Conservation (phyloP, 306 rosid species). For the Quillaja saponaria region DNA sequence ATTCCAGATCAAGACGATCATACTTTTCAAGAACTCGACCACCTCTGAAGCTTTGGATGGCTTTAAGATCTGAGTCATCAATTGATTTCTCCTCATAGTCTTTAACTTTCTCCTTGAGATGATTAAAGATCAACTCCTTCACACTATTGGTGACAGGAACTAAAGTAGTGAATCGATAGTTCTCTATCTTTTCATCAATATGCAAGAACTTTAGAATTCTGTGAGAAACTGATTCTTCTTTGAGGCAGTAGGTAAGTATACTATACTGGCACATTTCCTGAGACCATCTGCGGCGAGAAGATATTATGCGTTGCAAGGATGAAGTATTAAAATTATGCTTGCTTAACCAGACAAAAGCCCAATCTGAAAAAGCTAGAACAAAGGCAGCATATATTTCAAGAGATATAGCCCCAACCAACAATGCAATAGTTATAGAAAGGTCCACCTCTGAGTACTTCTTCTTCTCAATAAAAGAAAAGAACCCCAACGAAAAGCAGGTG, state of each 20-base stretch:
- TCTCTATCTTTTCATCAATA: neutral
- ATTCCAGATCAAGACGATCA: neutral
- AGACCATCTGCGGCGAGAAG: slow-evolving; percentile 26
- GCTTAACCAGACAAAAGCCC: neutral
- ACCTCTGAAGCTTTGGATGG: neutral
- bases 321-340: neutral
- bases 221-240: neutral
- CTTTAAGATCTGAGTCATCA: neutral
- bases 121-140: neutral
- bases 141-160: neutral
- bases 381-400: neutral
- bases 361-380: neutral
- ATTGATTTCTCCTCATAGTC: neutral
- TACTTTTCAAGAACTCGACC: neutral
- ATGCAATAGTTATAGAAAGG: neutral
- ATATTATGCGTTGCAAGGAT: no score
- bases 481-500: neutral
- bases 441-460: neutral
- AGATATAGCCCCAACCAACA: neutral
- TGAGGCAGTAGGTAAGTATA: neutral
- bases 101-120: neutral
- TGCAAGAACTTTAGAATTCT: neutral
- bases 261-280: neutral
- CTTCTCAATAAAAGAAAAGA: neutral
- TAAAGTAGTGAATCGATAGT: neutral